phyloP scores from a whole-genome alignment of 192 early-diverging fungal species.

The Funneliformis geosporum region DNA sequence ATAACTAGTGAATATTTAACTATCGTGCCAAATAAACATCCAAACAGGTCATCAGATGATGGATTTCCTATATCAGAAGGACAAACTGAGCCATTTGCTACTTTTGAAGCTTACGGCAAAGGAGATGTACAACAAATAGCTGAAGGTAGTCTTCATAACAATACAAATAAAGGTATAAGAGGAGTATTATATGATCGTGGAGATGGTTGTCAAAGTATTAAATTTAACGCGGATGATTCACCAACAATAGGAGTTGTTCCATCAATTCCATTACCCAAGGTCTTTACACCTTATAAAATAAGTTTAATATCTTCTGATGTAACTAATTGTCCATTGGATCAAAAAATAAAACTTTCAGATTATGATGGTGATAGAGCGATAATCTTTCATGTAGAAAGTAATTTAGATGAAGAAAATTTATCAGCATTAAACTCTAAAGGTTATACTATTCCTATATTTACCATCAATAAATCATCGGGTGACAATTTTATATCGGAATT shows the following conservation, averaged over 20 bases:
- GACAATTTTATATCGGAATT: neutral
- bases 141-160: neutral
- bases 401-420: neutral
- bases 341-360: neutral
- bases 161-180: neutral
- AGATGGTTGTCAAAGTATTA: neutral
- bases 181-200: slow-evolving; percentile 22
- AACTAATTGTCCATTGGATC: neutral
- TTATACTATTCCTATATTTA: neutral
- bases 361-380: neutral
- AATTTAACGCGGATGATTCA: neutral
- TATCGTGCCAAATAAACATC: neutral
- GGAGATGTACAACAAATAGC: neutral
- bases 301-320: neutral
- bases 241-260: neutral
- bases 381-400: neutral
- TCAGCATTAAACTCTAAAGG: neutral
- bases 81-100: neutral
- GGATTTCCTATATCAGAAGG: neutral
- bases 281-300: neutral
- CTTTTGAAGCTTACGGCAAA: neutral
- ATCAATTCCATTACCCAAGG: neutral
- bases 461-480: neutral
- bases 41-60: neutral
- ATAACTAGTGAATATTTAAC: neutral